Evolutionary conservation across 2,329 filamentous ascomycete species (phyloP), one percentile per base, ranked within the genome.

Genomic region (Passalora sequoiae): DNA sequence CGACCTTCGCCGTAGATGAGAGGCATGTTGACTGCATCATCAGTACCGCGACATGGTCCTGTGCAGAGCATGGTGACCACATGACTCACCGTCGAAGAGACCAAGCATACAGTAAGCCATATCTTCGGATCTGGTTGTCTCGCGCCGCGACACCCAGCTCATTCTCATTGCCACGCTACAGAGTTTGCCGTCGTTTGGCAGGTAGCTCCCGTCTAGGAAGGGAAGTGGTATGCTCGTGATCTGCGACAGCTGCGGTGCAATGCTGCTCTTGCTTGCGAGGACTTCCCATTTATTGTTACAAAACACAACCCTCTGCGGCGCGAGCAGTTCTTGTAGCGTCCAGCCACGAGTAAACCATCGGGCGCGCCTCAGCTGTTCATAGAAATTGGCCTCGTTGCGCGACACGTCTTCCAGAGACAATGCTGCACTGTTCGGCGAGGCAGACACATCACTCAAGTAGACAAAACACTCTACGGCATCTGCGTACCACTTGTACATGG

Each of bases 1-100:
- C 6, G 21, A 5, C 50, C 48, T 41, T 58, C 55, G 6, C 54
- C 55, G 28, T 58, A 58, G 1, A 55, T 40, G 8, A 57, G 37
- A 9, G 54, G 51, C 44, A 58, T 54, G 25, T 50, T 54, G 28
- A 57, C 43, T 27, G 24, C 12, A n/a, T n/a, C n/a, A n/a, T n/a
- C n/a, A n/a, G n/a, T n/a, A n/a, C n/a, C n/a, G n/a, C n/a, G n/a
- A n/a, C n/a, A n/a, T n/a, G n/a, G n/a, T n/a, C n/a, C n/a, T n/a
- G n/a, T n/a, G n/a, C n/a, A n/a, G n/a, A n/a, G n/a, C n/a, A n/a
- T n/a, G n/a, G n/a, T n/a, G n/a, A n/a, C n/a, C n/a, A n/a, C n/a
- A n/a, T 27, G 12, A 7, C 24, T 27, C 12, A 27, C 24, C 24
- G 19, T 48, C 47, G 27, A 58, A 58, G 1, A 58, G 15, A 28